Base-by-base conservation (phyloP, 176 grass and related monocot genomes). In the Phyllostachys edulis region DNA sequence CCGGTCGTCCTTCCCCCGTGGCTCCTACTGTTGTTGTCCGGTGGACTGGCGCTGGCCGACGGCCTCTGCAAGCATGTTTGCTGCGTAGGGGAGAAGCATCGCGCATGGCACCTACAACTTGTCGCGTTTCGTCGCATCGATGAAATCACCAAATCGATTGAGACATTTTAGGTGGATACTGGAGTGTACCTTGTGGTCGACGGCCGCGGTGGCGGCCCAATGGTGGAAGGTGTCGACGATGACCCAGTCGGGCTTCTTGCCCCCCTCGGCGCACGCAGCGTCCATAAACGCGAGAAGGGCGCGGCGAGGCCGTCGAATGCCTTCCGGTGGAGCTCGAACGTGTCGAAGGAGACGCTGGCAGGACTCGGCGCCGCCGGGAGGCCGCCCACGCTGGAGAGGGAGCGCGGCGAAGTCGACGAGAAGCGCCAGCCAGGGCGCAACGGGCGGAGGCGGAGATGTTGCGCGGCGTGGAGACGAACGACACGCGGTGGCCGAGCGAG, bases 291-390 rank as follows among this genome's bases (percentile, higher is more conserved):
- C 71, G 2, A 34, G 85, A 90, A 78, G 6, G 67, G 63, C 2
- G 0, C 41, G 23, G 74, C 56, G 45, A 94, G 79, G 34, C 80
- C 79, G 72, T 94, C 89, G 51, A 87, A 82, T 7, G 89, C 89
- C 67, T 59, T 85, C 55, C 68, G 77, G 71, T 85, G 84, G 64
- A 72, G 80, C 3, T 54, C 46, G 34, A 75, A 20, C 55, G 85
- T 67, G 1, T 85, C 47, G 3, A 15, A 14, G 0, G 75, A 76
- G 46, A 91, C 26, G 39, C 91, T 81, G 37, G 84, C 92, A n/a
- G 54, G 85, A 42, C 68, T 93, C 91, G 8, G 77, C 57, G 51
- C 44, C 67, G 62, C 49, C 44, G 18, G 84, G 78, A 87, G 64
- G 34, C 69, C 50, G 9, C 75, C 81, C 21, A 88, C 29, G 3